Conservation (phyloP, 495 filamentous ascomycete species). For the Tetracladium marchalianum region DNA sequence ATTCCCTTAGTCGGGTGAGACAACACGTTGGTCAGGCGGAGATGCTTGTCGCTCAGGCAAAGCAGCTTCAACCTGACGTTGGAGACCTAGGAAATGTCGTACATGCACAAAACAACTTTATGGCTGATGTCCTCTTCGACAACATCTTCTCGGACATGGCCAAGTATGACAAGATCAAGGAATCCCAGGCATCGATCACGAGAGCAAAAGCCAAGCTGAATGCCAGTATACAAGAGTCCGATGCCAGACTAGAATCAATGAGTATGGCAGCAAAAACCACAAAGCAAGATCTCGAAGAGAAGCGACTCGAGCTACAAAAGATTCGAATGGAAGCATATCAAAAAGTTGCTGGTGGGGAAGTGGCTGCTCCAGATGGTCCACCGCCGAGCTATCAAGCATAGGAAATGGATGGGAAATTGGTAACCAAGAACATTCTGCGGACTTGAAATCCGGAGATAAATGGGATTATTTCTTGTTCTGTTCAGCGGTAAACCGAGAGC, state of each 20-base stretch:
- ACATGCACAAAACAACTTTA: slow-evolving; percentile 27
- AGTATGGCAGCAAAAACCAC: slow-evolving; percentile 14
- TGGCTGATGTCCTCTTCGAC: slow-evolving; percentile 36
- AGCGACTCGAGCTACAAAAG: slow-evolving; percentile 29
- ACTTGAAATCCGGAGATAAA: too few relatives aligned
- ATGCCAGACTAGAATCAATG: slow-evolving; percentile 15
- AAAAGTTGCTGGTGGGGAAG: slow-evolving; percentile 4
- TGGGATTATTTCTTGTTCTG: too few relatives aligned
- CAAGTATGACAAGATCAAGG: slow-evolving; percentile 35
- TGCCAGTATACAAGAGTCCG: slow-evolving; percentile 12
- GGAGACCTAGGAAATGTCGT: slow-evolving; percentile 10
- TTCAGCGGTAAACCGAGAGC: too few relatives aligned
- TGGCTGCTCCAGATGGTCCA: too few relatives aligned
- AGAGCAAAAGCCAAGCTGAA: slow-evolving; percentile 17
- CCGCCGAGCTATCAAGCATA: too few relatives aligned
- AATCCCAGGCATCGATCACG: slow-evolving; percentile 21
- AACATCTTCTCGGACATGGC: slow-evolving; percentile 37
- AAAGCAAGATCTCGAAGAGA: slow-evolving; percentile 21
- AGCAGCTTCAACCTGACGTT: slow-evolving; percentile 20
- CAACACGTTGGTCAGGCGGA: slow-evolving; percentile 24
- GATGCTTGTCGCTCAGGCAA: slow-evolving; percentile 23
- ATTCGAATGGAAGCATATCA: slow-evolving; percentile 25
- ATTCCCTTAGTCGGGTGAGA: slow-evolving; percentile 26
- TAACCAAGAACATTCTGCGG: too few relatives aligned
- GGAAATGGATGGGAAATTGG: too few relatives aligned